Base-by-base conservation (phyloP, 371 early-diverging fungal species). In the Gilbertella persicaria region DNA sequence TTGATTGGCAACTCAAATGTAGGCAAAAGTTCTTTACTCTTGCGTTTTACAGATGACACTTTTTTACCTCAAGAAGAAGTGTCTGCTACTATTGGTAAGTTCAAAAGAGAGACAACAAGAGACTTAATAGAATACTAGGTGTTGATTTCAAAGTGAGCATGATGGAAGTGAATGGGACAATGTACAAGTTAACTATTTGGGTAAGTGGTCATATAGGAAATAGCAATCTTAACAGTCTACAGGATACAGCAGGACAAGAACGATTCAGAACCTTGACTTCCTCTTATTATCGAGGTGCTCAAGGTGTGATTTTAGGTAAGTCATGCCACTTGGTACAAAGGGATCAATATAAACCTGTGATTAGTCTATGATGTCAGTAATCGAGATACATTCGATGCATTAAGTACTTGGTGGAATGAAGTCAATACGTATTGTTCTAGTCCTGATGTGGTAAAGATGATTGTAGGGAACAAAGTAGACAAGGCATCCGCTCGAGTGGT, bases 201-300 rank as follows among this genome's bases (percentile, higher is more conserved):
- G 94, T 91, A 81, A 54, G 72, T 25, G 6, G 24, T 35, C 1
- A 5, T 33, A 5, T n/a, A 46, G 21, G 23, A 5, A 48, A 20
- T 14, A 23, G 14, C 7, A 25, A 37, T 9, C 26, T 10, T 24
- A 24, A 14, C 4, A 39, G 16, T 39, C 16, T 45, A 43, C 83
- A 98, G 99, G 99, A 99, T 71, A 99, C 99, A 1, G 99, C 99
- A 6, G 99, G 99, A 12, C 99, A 99, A 76, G 99, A 99, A 72
- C 85, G 99, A 29, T 99, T 99, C 76, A 80, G 99, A 52, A 98
- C 99, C 0, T 84, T 99, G 44, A 99, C 99, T n/a, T 95, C 96
- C 4, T 93, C 94, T 26, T 99, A 99, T 72, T 99, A 99, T 66
- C 87, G 98, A 45, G 99, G 98, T 16, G 99, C 99, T 4, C 97